phyloP scores from a whole-genome alignment of 306 rosid genomes.

The Cucurbita pepo region DNA sequence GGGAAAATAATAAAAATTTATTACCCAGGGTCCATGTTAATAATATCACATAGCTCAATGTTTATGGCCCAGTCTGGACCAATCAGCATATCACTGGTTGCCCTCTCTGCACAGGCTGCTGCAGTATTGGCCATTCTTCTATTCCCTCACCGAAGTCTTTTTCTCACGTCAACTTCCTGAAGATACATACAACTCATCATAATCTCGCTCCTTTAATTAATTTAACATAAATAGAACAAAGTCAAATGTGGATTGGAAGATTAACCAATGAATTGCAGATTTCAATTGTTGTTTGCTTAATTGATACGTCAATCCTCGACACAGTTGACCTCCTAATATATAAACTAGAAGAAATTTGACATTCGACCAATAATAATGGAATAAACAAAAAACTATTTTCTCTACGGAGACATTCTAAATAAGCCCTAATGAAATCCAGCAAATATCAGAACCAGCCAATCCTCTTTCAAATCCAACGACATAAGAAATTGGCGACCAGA shows the following conservation, averaged over 20 bases:
- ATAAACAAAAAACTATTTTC: neutral
- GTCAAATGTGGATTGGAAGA: neutral
- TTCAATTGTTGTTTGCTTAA: neutral
- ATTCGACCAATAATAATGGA: neutral
- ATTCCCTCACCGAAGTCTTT: neutral
- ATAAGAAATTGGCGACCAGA: neutral
- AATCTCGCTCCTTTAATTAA: neutral
- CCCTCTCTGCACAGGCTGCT: constrained; percentile 82
- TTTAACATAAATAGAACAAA: neutral
- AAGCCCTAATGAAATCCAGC: neutral
- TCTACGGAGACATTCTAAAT: neutral
- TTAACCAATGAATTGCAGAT: neutral
- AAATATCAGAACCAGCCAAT: neutral
- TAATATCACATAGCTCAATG: constrained; percentile 81
- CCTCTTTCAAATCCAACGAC: neutral
- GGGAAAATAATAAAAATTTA: neutral
- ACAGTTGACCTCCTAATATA: neutral
- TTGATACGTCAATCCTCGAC: neutral
- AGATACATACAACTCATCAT: neutral
- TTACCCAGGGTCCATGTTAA: constrained; percentile 74
- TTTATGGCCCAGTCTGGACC: constrained; percentile 98
- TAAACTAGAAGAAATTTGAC: neutral
- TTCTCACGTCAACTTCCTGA: neutral
- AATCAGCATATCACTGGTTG: constrained; percentile 84
- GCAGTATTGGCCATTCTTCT: constrained; percentile 56